phyloP scores from a whole-genome alignment of 2,329 filamentous ascomycete species.

The Penicillium frequentans region DNA sequence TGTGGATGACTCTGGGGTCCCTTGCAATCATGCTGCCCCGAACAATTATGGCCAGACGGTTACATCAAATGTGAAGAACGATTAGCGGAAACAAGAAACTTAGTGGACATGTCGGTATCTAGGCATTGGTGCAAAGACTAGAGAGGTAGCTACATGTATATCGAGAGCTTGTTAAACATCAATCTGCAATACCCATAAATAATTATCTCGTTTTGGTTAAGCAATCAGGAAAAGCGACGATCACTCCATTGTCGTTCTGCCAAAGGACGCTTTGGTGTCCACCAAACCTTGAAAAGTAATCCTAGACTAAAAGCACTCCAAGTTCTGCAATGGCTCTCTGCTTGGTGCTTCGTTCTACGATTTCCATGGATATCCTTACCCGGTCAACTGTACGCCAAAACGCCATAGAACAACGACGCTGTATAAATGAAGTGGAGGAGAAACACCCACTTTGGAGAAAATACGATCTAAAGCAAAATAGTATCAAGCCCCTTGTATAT shows the following conservation, averaged over 20 bases:
- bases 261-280: constrained; percentile 27
- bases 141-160: too few species aligned
- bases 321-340: constrained; percentile 34
- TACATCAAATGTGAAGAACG: constrained; percentile 15
- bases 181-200: too few species aligned
- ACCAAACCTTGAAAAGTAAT: constrained; percentile 15
- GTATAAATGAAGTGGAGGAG: constrained; percentile 18
- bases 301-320: too few species aligned
- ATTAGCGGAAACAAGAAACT: background rate
- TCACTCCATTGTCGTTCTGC: too few species aligned
- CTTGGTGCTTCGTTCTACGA: constrained; percentile 36
- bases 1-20: constrained; percentile 20
- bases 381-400: constrained; percentile 41
- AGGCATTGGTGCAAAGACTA: too few species aligned
- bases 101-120: too few species aligned
- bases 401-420: constrained; percentile 36
- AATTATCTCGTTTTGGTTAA: too few species aligned
- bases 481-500: too few species aligned
- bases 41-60: constrained; percentile 21
- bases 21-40: constrained; percentile 27
- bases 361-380: constrained; percentile 29
- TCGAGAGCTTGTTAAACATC: too few species aligned
- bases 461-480: background rate
- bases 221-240: too few species aligned
- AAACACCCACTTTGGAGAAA: constrained; percentile 14